Evolutionary conservation across 192 early-diverging fungal species (phyloP).

Genomic region (Gryganskiella cystojenkinii): DNA sequence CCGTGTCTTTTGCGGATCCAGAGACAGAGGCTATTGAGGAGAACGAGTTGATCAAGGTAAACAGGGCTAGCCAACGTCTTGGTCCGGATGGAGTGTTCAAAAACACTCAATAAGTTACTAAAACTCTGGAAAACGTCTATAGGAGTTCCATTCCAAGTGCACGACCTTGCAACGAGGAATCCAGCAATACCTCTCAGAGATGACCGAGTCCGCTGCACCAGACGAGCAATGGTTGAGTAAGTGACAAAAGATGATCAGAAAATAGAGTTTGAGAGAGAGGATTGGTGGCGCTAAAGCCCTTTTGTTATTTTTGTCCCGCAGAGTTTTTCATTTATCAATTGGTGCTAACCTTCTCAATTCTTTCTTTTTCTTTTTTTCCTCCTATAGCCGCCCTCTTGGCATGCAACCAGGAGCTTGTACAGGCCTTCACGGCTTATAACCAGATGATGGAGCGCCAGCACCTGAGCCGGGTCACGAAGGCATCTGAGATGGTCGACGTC

Average conservation of each 20-base stretch:
- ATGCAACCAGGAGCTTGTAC: conserved; percentile 61
- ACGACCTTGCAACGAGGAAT: conserved; percentile 54
- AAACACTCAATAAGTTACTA: not conserved
- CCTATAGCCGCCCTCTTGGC: conserved; percentile 58
- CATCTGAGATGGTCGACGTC: conserved; percentile 40
- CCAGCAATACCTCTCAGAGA: conserved; percentile 53
- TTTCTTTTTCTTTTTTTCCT: not conserved
- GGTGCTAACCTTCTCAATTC: not conserved
- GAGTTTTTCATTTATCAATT: too few relatives aligned
- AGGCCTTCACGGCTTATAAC: conserved; percentile 63
- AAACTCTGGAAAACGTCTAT: not conserved
- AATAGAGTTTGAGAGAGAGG: too few relatives aligned
- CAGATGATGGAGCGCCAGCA: conserved; percentile 66
- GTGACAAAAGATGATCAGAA: not conserved
- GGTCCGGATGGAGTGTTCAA: not conserved
- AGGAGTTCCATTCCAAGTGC: conserved; percentile 68
- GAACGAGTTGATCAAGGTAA: conserved; percentile 64
- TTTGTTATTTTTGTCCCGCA: too few relatives aligned
- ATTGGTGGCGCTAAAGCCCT: too few relatives aligned
- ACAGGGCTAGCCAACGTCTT: not conserved
- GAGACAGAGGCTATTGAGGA: conserved; percentile 62
- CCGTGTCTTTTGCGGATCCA: conserved; percentile 64
- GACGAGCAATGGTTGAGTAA: conserved; percentile 61
- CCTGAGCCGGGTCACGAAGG: conserved; percentile 52
- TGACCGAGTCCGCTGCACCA: conserved; percentile 45